These are phyloP conservation scores for Yamadazyma oceani DNA, from an alignment of 1,139 yeast species.

Conservation along the genomic window DNA sequence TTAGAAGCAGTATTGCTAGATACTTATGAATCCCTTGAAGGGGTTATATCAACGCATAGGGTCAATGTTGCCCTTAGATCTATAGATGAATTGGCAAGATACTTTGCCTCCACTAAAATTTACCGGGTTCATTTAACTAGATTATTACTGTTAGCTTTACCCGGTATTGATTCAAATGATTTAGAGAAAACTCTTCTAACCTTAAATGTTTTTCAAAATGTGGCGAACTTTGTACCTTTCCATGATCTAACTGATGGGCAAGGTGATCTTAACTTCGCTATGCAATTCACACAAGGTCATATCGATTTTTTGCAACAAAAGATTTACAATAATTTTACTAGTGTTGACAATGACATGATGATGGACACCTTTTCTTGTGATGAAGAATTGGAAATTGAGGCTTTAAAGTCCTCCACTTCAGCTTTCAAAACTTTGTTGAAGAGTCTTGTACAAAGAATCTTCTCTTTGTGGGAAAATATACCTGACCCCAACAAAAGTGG, in stretches of 20 bases:
- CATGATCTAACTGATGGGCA: conserved; percentile 47
- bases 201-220: conserved; percentile 67
- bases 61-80: conserved; percentile 71
- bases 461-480: conserved; percentile 70
- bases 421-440: conserved; percentile 65
- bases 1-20: conserved; percentile 70
- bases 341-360: conserved; percentile 7
- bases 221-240: conserved; percentile 74
- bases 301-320: conserved; percentile 46
- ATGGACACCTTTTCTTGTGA: conserved; percentile 29
- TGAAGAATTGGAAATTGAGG: conserved; percentile 47
- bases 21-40: conserved; percentile 79
- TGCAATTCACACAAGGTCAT: conserved; percentile 71
- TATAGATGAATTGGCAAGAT: conserved; percentile 65
- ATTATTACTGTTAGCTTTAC: conserved; percentile 64
- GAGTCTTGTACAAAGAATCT: conserved; percentile 58
- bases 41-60: conserved; percentile 82
- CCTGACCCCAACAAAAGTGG: conserved; percentile 58
- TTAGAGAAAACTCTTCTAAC: conserved; percentile 71
- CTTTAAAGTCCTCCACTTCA: conserved; percentile 73
- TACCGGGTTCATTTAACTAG: conserved; percentile 81
- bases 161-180: conserved; percentile 90
- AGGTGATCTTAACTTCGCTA: conserved; percentile 58
- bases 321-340: conserved; percentile 21
- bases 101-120: conserved; percentile 62